Evolutionary conservation across 2,329 filamentous ascomycete species (phyloP).

Genomic region (Fusarium tricinctum): DNA sequence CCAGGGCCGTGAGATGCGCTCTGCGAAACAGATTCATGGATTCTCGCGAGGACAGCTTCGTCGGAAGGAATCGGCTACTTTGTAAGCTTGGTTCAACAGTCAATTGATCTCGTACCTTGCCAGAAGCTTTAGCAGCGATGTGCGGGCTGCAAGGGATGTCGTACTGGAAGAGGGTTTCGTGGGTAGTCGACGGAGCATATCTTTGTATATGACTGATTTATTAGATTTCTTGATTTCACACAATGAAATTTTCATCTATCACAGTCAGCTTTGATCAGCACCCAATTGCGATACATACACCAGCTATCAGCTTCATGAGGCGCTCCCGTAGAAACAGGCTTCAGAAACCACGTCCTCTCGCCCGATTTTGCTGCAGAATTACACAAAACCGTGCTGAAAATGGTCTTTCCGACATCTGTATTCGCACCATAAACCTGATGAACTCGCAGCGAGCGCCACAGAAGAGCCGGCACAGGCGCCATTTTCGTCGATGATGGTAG

Average conservation of each 20-base stretch:
- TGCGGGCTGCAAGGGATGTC: slow-evolving; percentile 83
- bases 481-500: slow-evolving; percentile 44
- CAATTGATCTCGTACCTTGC: slow-evolving; percentile 53
- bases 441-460: slow-evolving; percentile 77
- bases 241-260: slow-evolving; percentile 2
- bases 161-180: slow-evolving; percentile 77
- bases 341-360: slow-evolving; percentile 75
- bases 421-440: slow-evolving; percentile 88
- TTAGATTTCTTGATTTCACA: neutral
- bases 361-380: slow-evolving; percentile 67
- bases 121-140: slow-evolving; percentile 70
- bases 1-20: slow-evolving; percentile 64
- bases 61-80: slow-evolving; percentile 64
- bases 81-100: slow-evolving; percentile 7
- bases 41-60: slow-evolving; percentile 62
- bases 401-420: slow-evolving; percentile 87
- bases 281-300: slow-evolving; percentile 58
- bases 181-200: slow-evolving; percentile 66
- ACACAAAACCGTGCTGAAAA: slow-evolving; percentile 80
- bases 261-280: neutral
- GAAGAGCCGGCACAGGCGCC: slow-evolving; percentile 68
- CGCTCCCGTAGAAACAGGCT: slow-evolving; percentile 85
- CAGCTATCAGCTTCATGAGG: slow-evolving; percentile 76
- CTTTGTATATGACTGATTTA: slow-evolving; percentile 71
- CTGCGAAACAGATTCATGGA: slow-evolving; percentile 55